Conservation (phyloP, 1,139 yeast species). For the Suhomyces anneliseae region DNA sequence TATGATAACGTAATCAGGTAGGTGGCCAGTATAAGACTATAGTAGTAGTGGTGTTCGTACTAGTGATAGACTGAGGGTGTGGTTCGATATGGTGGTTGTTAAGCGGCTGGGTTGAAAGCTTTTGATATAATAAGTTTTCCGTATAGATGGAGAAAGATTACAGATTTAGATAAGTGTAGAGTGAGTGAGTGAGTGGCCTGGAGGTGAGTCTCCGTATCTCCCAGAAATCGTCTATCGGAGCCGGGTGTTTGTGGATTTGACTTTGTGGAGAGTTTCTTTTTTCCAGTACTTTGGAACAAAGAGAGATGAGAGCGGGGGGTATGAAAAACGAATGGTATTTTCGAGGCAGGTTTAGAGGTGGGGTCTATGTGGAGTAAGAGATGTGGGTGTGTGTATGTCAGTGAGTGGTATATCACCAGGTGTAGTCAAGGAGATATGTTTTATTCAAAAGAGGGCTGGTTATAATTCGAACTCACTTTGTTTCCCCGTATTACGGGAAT, state of each 20-base stretch:
- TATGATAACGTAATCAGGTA: constrained; percentile 1
- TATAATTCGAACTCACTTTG: too few relatives aligned
- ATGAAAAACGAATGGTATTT: constrained; percentile 5
- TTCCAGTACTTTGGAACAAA: neutral
- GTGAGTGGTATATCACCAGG: too few relatives aligned
- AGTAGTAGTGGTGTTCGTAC: neutral
- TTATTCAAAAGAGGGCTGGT: too few relatives aligned
- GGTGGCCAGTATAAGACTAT: neutral
- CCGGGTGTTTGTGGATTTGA: constrained; percentile 2
- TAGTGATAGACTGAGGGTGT: too few relatives aligned
- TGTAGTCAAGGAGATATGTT: too few relatives aligned
- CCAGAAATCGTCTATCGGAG: neutral
- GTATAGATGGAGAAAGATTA: neutral
- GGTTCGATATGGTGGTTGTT: too few relatives aligned
- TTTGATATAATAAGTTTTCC: neutral
- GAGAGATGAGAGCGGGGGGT: constrained; percentile 3
- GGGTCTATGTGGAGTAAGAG: too few relatives aligned
- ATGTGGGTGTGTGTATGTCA: too few relatives aligned
- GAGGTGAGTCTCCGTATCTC: neutral
- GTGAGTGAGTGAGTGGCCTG: neutral
- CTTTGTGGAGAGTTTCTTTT: constrained; percentile 6
- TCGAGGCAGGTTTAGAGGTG: too few relatives aligned
- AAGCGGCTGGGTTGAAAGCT: neutral
- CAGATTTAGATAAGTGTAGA: neutral
- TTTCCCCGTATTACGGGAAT: too few relatives aligned